phyloP scores from a whole-genome alignment of 1,139 yeast genomes.

The Barnettozyma hawaiiensis region DNA sequence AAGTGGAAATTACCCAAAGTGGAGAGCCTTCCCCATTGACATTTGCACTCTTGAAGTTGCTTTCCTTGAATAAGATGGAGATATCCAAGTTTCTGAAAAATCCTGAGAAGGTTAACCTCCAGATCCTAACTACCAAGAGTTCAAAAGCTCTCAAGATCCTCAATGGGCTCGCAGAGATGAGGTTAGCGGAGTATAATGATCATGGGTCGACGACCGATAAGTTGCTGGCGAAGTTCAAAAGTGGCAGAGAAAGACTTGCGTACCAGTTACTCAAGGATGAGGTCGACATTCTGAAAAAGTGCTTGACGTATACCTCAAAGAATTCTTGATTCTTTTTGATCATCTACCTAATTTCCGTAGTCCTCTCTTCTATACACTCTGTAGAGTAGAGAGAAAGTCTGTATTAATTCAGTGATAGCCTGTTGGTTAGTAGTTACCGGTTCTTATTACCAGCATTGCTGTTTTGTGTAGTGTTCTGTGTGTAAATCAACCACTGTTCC shows the following conservation, averaged over 20 bases:
- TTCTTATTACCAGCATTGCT: no score
- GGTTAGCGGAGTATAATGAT: conserved; percentile 14
- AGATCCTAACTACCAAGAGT: conserved; percentile 15
- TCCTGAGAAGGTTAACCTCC: conserved; percentile 16
- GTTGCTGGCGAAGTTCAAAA: conserved; percentile 14
- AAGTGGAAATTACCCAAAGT: conserved; percentile 30
- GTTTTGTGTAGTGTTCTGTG: no score
- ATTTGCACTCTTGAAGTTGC: conserved; percentile 32
- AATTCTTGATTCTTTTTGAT: conserved; percentile 2
- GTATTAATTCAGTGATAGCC: no score
- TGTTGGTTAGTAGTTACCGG: no score
- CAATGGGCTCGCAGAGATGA: conserved; percentile 13
- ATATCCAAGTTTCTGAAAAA: conserved; percentile 21
- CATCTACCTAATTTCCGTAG: not conserved
- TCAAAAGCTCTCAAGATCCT: conserved; percentile 18
- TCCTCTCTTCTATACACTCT: no score
- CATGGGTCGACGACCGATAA: conserved; percentile 8
- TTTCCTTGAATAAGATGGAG: conserved; percentile 27
- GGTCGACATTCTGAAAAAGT: conserved; percentile 11
- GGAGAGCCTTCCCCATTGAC: conserved; percentile 40
- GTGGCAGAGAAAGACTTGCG: conserved; percentile 15
- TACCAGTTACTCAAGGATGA: conserved; percentile 20
- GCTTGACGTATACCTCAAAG: conserved; percentile 12
- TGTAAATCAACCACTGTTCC: no score
- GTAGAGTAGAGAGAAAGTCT: no score